phyloP scores from a whole-genome alignment of 1,284 basidiomycete species.

The Neolentinus lepideus region DNA sequence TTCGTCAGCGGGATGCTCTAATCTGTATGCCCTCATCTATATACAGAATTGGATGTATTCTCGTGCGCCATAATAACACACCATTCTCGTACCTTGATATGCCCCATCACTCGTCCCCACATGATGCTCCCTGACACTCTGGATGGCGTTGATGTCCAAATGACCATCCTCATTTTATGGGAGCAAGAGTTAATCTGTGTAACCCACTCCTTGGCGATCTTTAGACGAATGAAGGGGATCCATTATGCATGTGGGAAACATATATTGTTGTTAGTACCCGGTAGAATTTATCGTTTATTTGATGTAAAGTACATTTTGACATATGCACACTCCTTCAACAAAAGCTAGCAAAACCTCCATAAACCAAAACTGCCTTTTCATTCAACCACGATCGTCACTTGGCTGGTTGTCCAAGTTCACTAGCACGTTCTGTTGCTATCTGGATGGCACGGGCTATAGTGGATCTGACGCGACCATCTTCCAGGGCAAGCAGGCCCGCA shows the following conservation, averaged over 20 bases:
- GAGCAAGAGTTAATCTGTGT: constrained; percentile 51
- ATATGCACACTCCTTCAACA: not conserved
- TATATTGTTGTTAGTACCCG: not conserved
- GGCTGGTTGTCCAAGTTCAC: constrained; percentile 62
- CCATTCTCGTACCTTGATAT: no score
- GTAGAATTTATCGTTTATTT: constrained; percentile 10
- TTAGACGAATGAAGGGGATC: constrained; percentile 9
- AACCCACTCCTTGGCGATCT: constrained; percentile 13
- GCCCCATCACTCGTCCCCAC: no score
- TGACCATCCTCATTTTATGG: constrained; percentile 85
- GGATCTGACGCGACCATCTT: constrained; percentile 90
- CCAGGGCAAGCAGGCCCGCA: constrained; percentile 89
- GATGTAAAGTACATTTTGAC: not conserved
- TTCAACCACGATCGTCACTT: constrained; percentile 6
- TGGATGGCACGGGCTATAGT: constrained; percentile 97
- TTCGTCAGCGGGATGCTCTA: not conserved
- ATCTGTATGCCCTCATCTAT: not conserved
- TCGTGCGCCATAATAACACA: constrained; percentile 2
- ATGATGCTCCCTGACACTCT: constrained; percentile 78
- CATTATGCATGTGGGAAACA: constrained; percentile 12
- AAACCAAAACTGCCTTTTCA: not conserved
- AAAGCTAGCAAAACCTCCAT: not conserved
- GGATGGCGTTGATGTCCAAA: constrained; percentile 63
- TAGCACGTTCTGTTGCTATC: constrained; percentile 84
- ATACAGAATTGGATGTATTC: not conserved